These are phyloP conservation scores for Apiotrichum gracile DNA, from an alignment of 1,284 basidiomycete genomes.

Conservation along the genomic window DNA sequence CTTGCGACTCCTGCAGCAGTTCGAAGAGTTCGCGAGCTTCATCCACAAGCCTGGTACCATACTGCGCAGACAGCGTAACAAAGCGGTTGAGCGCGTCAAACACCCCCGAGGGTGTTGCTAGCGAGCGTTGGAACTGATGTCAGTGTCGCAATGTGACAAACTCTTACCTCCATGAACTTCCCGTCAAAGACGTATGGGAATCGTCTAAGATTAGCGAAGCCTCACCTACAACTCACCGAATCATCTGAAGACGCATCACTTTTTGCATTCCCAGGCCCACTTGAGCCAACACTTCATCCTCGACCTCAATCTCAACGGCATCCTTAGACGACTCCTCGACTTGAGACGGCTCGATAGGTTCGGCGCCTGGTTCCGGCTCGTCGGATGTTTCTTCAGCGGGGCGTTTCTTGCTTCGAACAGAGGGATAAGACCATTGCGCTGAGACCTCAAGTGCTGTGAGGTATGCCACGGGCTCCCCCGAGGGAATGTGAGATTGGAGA, in stretches of 20 bases:
- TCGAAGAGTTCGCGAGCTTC: not conserved
- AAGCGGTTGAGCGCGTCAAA: conserved; percentile 15
- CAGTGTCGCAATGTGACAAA: not conserved
- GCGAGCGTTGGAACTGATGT: conserved; percentile 8
- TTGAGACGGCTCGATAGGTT: no score
- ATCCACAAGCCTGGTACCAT: conserved; percentile 2
- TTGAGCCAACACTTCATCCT: conserved; percentile 5
- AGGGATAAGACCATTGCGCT: not conserved
- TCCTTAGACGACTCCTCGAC: no score
- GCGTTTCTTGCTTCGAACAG: not conserved
- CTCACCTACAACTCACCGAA: conserved; percentile 6
- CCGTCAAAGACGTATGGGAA: conserved; percentile 26
- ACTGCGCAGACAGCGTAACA: conserved; percentile 7
- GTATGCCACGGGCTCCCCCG: conserved; percentile 1
- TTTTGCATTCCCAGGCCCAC: conserved; percentile 13
- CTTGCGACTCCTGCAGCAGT: not conserved
- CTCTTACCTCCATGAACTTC: conserved; percentile 1
- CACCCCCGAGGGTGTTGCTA: conserved; percentile 5
- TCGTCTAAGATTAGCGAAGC: conserved; percentile 14
- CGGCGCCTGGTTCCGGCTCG: no score
- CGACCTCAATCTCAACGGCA: not conserved
- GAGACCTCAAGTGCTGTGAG: not conserved
- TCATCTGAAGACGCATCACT: conserved; percentile 17
- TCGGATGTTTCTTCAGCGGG: no score
- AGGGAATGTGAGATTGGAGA: not conserved